These are phyloP conservation scores for Odontarrhena argentea DNA, from an alignment of 345 rosid species.

Conservation along the genomic window DNA sequence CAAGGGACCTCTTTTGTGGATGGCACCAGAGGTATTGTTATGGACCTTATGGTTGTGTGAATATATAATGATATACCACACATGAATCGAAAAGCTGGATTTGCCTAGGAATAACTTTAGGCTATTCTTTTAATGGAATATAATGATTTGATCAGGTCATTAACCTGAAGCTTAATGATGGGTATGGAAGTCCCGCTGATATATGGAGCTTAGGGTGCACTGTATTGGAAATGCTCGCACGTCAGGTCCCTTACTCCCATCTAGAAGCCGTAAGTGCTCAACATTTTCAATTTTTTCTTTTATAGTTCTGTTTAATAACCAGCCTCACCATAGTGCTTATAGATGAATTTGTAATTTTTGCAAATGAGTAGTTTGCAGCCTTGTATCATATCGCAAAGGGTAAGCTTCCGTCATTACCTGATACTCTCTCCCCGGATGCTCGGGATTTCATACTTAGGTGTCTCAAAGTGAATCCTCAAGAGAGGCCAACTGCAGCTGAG, in stretches of 20 bases:
- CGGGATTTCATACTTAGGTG: slow-evolving; percentile 65
- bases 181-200: slow-evolving; percentile 78
- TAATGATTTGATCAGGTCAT: slow-evolving; percentile 56
- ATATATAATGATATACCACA: not conserved
- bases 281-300: not conserved
- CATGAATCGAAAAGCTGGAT: not conserved
- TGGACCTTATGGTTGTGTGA: no score
- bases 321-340: no score
- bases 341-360: slow-evolving; percentile 7
- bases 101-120: not conserved
- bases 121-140: slow-evolving; percentile 11
- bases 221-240: slow-evolving; percentile 78
- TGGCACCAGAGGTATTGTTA: slow-evolving; percentile 90
- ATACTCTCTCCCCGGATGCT: slow-evolving; percentile 63
- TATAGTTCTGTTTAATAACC: no score
- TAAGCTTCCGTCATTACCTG: slow-evolving; percentile 65
- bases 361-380: slow-evolving; percentile 58
- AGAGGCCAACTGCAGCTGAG: slow-evolving; percentile 75
- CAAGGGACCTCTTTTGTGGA: slow-evolving; percentile 91
- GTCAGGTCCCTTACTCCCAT: slow-evolving; percentile 58
- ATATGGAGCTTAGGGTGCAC: slow-evolving; percentile 98
- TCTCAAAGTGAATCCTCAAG: slow-evolving; percentile 58
- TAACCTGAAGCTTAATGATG: slow-evolving; percentile 49
- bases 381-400: slow-evolving; percentile 67
- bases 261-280: slow-evolving; percentile 60